phyloP scores from a whole-genome alignment of 2,329 filamentous ascomycete species.

The Xylariaceae sp. region DNA sequence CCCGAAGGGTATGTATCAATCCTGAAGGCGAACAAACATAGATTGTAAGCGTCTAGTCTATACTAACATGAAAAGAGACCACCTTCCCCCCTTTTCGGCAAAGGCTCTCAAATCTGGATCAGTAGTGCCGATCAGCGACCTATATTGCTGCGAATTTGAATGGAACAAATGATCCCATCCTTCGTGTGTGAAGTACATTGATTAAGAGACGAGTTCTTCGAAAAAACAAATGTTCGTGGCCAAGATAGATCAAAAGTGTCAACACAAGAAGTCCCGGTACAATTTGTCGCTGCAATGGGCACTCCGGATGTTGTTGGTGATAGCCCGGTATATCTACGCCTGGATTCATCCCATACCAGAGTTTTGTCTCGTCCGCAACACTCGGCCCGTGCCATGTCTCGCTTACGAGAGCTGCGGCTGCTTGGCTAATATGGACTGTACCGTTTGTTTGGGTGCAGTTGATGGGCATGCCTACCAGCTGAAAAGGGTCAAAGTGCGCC shows the following conservation, averaged over 20 bases:
- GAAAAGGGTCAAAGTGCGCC: constrained; percentile 27
- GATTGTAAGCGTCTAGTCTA: too few species aligned
- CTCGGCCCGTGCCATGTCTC: constrained; percentile 15
- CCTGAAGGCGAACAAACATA: too few species aligned
- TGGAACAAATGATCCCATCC: constrained; percentile 14
- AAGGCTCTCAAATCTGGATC: constrained; percentile 19
- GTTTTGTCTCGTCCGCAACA: constrained; percentile 9
- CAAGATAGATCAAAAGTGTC: not conserved
- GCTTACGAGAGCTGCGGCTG: constrained; percentile 15
- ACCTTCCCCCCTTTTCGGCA: constrained; percentile 19
- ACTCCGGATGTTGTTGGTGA: too few species aligned
- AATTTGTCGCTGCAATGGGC: constrained; percentile 6
- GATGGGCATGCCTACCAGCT: constrained; percentile 22
- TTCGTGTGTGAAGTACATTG: constrained; percentile 9
- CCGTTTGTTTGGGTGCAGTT: constrained; percentile 16
- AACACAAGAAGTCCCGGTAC: not conserved
- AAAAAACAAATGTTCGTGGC: constrained; percentile 15
- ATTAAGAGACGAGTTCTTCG: constrained; percentile 12
- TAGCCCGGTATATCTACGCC: constrained; percentile 15
- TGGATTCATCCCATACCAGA: constrained; percentile 18
- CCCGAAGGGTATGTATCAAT: too few species aligned
- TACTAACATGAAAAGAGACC: constrained; percentile 45
- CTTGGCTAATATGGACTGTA: constrained; percentile 8
- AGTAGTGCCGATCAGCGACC: constrained; percentile 10
- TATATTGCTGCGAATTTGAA: constrained; percentile 12